A percentile compares a stretch with the other conserved stretches of the same genome.
These are phyloP conservation scores for Cercospora zeina DNA, from an alignment of 2,329 filamentous ascomycete species.

Conservation along the genomic window DNA sequence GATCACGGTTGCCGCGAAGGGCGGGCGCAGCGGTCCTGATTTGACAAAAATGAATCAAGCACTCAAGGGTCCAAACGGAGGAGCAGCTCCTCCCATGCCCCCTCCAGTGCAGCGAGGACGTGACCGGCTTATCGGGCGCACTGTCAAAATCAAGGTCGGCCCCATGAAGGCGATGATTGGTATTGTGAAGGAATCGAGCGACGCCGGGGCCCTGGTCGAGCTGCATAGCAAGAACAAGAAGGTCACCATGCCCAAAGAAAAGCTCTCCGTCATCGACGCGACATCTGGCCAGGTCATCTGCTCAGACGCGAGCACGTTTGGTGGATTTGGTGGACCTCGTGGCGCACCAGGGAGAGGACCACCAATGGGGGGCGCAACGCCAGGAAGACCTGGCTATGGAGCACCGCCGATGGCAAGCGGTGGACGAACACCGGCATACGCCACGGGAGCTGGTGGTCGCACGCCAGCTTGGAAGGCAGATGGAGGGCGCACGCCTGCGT, in stretches of 20 bases:
- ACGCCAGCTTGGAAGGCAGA: conserved; percentile 65
- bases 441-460: conserved; percentile 47
- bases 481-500: conserved; percentile 50
- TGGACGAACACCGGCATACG: conserved; percentile 65
- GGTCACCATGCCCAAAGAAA: conserved; percentile 77
- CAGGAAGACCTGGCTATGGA: conserved; percentile 54
- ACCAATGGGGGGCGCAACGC: conserved; percentile 58
- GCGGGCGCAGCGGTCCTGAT: conserved; percentile 78
- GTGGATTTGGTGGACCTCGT: conserved; percentile 22
- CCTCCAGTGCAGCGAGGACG: conserved; percentile 74
- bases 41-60: conserved; percentile 91
- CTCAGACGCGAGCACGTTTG: conserved; percentile 48
- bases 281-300: conserved; percentile 77
- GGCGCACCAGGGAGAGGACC: conserved; percentile 26
- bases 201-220: conserved; percentile 82
- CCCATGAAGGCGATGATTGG: conserved; percentile 90
- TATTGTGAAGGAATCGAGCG: conserved; percentile 93
- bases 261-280: conserved; percentile 79
- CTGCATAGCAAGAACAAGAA: conserved; percentile 93
- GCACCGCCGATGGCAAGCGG: conserved; percentile 63
- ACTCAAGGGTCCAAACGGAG: conserved; percentile 60
- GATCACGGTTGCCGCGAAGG: conserved; percentile 89
- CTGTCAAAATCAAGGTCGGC: conserved; percentile 82
- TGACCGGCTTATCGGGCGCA: conserved; percentile 85
- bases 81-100: conserved; percentile 58